Base-by-base conservation (phyloP, 352 stramenopile genomes). In the Poterioochromonas sp. region DNA sequence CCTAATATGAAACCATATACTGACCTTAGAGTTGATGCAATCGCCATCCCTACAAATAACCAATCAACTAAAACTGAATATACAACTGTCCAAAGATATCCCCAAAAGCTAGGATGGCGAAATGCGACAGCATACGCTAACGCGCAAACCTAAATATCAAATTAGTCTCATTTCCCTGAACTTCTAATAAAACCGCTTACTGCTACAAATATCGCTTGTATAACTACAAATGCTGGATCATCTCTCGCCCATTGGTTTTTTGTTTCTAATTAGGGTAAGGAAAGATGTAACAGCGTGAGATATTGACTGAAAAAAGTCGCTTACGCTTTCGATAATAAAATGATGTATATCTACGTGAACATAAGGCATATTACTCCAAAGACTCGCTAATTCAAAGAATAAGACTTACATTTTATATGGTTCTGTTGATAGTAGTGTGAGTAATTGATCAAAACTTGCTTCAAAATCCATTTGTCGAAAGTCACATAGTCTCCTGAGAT, bases 181-280 rank as follows among this genome's bases (percentile, higher is more conserved):
- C 49, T 41, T 68, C 1, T 15, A 47, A 40, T 18, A 26, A 76
- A 40, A 43, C 71, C 20, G 62, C 37, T 80, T 80, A 85, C 85
- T 26, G 85, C 73, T 2, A 98, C 80, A 82, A 98, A 96, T 34
- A 92, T 79, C 53, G 93, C 62, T 83, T 98, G 92, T 54, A 98
- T 90, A 49, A 97, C 92, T 2, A 91, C 90, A 87, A 99, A 99
- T 1, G 94, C 95, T 5, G 92, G 92, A 81, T 97, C 92, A 81
- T 99, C 95, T 65, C 95, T 84, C 26, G 95, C 94, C 95, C 95
- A 99, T 64, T 96, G 94, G 83, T 98, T 98, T 86, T 98, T 98
- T 39, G 94, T 99, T 84, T 98, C 84, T 88, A 78, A n/a, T 12
- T 22, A 22, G 1, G 43, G 43, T 20, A 71, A 40, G 29, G 43